Conservation (phyloP, 2,329 filamentous ascomycete species). For the Colletotrichum nymphaeae region DNA sequence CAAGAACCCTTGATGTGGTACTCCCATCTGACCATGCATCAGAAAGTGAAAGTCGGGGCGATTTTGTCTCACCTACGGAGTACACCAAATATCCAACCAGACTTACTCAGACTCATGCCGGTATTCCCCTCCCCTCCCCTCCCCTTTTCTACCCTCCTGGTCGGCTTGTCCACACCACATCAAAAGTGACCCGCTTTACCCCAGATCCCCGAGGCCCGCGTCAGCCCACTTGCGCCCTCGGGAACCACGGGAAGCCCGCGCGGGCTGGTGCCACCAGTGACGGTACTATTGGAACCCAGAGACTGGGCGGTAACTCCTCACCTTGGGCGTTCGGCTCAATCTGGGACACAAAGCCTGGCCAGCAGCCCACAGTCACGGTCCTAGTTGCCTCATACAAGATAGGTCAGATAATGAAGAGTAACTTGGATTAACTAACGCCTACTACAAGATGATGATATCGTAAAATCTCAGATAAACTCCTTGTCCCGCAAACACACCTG, state of each 20-base stretch:
- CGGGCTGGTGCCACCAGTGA: conserved; percentile 1
- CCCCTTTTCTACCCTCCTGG: too few relatives aligned
- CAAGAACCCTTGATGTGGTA: neutral
- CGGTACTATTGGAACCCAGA: neutral
- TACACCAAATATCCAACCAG: neutral
- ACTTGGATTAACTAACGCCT: neutral
- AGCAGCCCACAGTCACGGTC: too few relatives aligned
- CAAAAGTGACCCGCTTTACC: conserved; percentile 25
- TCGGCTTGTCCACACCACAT: neutral
- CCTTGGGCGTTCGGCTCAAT: too few relatives aligned
- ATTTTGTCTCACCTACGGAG: neutral
- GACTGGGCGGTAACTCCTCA: neutral
- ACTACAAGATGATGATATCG: neutral
- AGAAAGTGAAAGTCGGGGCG: neutral
- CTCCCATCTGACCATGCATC: neutral
- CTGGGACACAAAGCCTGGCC: too few relatives aligned
- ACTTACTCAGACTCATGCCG: neutral
- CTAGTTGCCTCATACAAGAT: too few relatives aligned
- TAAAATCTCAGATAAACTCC: neutral
- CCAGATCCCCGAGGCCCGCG: conserved; percentile 17
- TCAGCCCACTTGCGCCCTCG: neutral
- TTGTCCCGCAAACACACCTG: neutral
- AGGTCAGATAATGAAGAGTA: neutral
- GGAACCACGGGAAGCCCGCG: conserved; percentile 1
- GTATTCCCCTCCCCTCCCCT: neutral